A percentile compares a stretch with the other conserved stretches of the same genome.
These are phyloP conservation scores for Xylaria sp. DNA, from an alignment of 495 filamentous ascomycete species.

Conservation along the genomic window DNA sequence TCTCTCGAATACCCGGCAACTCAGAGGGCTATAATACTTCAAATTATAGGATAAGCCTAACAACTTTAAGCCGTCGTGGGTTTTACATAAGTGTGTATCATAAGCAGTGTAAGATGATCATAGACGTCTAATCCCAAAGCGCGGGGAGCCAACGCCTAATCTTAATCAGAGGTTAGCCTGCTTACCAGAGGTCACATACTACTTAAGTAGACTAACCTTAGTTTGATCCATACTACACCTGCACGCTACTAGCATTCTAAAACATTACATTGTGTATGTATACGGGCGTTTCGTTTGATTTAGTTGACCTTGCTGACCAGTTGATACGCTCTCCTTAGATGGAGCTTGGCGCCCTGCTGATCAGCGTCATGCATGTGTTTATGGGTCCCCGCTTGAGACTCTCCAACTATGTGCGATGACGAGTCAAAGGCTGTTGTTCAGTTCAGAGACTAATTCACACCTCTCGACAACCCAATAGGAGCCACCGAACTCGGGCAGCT, in stretches of 20 bases:
- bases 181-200: background rate
- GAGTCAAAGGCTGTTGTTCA: background rate
- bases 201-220: too few relatives aligned
- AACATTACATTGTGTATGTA: background rate
- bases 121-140: background rate
- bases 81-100: background rate
- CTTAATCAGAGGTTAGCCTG: background rate
- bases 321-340: background rate
- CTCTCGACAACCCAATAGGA: background rate
- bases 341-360: slow-evolving; percentile 1
- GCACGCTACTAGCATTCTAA: too few relatives aligned
- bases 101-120: background rate
- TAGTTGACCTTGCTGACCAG: background rate
- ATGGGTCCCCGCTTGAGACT: background rate
- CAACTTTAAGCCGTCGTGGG: background rate
- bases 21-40: background rate
- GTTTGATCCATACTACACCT: too few relatives aligned
- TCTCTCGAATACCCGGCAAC: background rate
- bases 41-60: slow-evolving; percentile 5
- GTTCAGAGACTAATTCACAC: background rate
- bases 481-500: background rate
- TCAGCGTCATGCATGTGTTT: background rate
- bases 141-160: background rate
- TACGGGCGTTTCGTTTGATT: background rate
- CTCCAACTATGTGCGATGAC: background rate